These are phyloP conservation scores for Solanum etuberosum DNA, from an alignment of 257 asterid species.

Conservation along the genomic window DNA sequence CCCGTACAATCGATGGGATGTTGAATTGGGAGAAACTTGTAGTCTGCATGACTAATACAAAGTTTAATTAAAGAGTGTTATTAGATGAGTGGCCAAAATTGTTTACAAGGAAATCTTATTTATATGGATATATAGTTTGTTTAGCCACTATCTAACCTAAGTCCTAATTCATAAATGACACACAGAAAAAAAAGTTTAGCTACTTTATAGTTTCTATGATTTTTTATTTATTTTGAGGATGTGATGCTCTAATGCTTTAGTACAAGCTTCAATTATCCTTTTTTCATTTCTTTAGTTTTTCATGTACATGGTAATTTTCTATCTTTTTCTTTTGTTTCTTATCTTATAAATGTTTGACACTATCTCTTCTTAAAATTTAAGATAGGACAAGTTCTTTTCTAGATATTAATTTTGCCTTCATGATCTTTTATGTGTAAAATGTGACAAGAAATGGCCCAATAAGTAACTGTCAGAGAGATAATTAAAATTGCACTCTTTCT, in stretches of 20 bases:
- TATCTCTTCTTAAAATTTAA: not conserved
- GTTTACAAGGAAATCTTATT: not conserved
- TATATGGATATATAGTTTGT: not conserved
- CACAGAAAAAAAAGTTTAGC: not conserved
- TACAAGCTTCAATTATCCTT: not conserved
- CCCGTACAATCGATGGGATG: not conserved
- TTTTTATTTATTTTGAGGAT: not conserved
- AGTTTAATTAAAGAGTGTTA: not conserved
- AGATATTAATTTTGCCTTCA: not conserved
- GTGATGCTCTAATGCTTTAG: not conserved
- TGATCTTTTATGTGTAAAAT: not conserved
- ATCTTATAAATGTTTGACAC: not conserved
- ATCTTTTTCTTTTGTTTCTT: not conserved
- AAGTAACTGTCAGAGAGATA: not conserved
- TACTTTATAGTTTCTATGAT: not conserved
- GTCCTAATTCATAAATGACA: not conserved
- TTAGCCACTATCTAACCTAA: not conserved
- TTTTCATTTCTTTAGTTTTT: not conserved
- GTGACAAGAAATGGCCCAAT: not conserved
- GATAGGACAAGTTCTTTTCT: not conserved
- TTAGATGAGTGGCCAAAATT: not conserved
- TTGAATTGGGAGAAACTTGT: not conserved
- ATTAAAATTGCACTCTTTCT: too few species aligned
- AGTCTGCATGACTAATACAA: slow-evolving; percentile 5
- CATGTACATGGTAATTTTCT: not conserved